Percentiles rank a stretch among this genome's conserved stretches.
Conservation (phyloP, 495 filamentous ascomycete genomes). For the Elasticomyces elasticus region DNA sequence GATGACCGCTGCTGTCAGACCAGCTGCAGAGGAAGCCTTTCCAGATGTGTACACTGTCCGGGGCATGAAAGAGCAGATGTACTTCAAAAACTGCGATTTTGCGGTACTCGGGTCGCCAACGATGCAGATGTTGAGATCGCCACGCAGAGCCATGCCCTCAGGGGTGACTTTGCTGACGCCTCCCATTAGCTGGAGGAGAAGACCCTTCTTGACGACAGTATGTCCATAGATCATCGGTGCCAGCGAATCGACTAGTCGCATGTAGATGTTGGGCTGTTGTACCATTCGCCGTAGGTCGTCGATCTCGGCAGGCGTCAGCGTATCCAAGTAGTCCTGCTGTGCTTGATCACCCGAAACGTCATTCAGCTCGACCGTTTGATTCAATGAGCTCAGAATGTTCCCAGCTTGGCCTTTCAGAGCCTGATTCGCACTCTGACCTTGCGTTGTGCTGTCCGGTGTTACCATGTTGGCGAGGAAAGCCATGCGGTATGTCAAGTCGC, state of each 20-base stretch:
- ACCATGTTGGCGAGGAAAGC: slow-evolving; percentile 98
- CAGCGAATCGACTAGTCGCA: slow-evolving; percentile 85
- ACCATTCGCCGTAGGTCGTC: slow-evolving; percentile 87
- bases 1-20: slow-evolving; percentile 93
- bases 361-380: slow-evolving; percentile 57
- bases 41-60: slow-evolving; percentile 96
- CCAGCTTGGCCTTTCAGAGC: slow-evolving; percentile 59
- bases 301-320: slow-evolving; percentile 73
- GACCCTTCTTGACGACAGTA: slow-evolving; percentile 93
- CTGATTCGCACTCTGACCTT: slow-evolving; percentile 50
- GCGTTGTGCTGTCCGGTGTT: slow-evolving; percentile 76
- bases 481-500: slow-evolving; percentile 92
- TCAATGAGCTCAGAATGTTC: slow-evolving; percentile 74
- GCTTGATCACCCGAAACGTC: slow-evolving; percentile 64
- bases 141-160: slow-evolving; percentile 87
- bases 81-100: slow-evolving; percentile 98
- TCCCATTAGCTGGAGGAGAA: slow-evolving; percentile 85
- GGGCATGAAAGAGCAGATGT: slow-evolving; percentile 89
- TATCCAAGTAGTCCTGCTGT: slow-evolving; percentile 77
- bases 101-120: slow-evolving; percentile 97
- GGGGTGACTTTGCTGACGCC: slow-evolving; percentile 83
- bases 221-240: slow-evolving; percentile 97
- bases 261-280: slow-evolving; percentile 89
- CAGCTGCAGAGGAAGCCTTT: slow-evolving; percentile 94
- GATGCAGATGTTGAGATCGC: slow-evolving; percentile 98